Base-by-base conservation (phyloP, 495 filamentous ascomycete species). In the Aspergillus cristatus region DNA sequence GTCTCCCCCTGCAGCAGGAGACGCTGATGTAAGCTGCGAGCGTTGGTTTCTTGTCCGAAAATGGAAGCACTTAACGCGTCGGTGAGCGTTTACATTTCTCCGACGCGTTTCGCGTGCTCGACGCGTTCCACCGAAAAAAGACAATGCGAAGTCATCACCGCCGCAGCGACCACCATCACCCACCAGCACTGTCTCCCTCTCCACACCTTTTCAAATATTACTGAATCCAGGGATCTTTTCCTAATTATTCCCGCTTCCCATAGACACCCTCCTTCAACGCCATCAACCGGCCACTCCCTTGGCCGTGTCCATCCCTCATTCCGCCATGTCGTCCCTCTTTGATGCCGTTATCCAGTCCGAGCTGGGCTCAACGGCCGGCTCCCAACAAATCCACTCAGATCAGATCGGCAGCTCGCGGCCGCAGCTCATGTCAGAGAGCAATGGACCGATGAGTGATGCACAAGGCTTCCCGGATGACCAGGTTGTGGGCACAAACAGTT, bases 381-480 rank as follows among this genome's bases (percentile, higher is more conserved):
- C 54, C 48, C 50, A 57, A 37, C 50, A 57, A 38, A 38, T 61
- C 35, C 54, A 57, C 39, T 64, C 65, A 45, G 58, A 70, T 40
- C 47, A 64, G 30, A 39, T 65, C 13, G 63, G 63, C 25, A 70
- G 64, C 37, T 67, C 67, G 25, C 57, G 64, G 17, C 60, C 58
- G 14, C 62, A 64, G 24, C 47, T 59, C 0, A 62, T 60, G 12
- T 74, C 71, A 10, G 70, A 75, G 40, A 71, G 70, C 54, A 71
- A 70, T 60, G 69, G 64, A 14, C 70, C 68, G 7, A 67, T 68
- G 60, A 74, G 70, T 42, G 70, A 74, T 54, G 61, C 64, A 40
- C 62, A 74, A 43, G 47, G 48, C 29, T 68, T 71, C 34, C 71
- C 76, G 3, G 79, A 83, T 46, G 79, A 83, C 50, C 75, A 78